Conservation (phyloP, 345 rosid genomes). For the Bruguiera gymnorhiza region DNA sequence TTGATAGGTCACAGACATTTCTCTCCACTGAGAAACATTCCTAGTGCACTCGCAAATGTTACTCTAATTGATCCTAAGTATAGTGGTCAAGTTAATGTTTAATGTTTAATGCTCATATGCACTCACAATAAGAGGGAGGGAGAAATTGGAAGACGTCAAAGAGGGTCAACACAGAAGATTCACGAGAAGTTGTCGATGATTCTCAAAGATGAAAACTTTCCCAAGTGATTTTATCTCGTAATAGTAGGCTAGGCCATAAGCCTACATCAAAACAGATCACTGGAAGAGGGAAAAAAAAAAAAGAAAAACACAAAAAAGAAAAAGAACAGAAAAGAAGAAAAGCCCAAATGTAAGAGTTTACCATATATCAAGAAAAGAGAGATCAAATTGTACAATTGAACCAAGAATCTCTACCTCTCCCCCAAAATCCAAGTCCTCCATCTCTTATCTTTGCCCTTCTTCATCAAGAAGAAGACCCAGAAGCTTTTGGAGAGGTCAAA, state of each 20-base stretch:
- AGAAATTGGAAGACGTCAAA: not conserved
- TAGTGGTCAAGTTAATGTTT: not conserved
- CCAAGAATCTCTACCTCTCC: conserved; percentile 23
- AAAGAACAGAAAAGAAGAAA: not conserved
- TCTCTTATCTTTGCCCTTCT: not conserved
- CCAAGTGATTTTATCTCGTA: not conserved
- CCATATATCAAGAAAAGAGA: conserved; percentile 28
- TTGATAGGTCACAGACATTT: conserved; percentile 2
- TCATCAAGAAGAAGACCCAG: conserved; percentile 21
- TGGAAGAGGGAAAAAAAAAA: not conserved
- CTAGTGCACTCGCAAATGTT: not conserved
- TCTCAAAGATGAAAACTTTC: conserved; percentile 1
- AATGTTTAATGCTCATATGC: not conserved
- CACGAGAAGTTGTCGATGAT: not conserved
- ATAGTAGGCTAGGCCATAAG: not conserved
- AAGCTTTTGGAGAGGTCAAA: conserved; percentile 30
- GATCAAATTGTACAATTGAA: conserved; percentile 49
- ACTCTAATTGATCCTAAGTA: not conserved
- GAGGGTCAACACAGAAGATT: not conserved
- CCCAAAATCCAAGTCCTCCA: conserved; percentile 15
- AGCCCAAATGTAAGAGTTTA: conserved; percentile 18
- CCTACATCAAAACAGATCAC: conserved; percentile 5
- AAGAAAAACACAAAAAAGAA: not conserved
- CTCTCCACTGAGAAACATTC: not conserved
- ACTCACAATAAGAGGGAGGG: not conserved